Evolutionary conservation across 139 green algal species (phyloP).

Genomic region (Klebsormidium nitens): DNA sequence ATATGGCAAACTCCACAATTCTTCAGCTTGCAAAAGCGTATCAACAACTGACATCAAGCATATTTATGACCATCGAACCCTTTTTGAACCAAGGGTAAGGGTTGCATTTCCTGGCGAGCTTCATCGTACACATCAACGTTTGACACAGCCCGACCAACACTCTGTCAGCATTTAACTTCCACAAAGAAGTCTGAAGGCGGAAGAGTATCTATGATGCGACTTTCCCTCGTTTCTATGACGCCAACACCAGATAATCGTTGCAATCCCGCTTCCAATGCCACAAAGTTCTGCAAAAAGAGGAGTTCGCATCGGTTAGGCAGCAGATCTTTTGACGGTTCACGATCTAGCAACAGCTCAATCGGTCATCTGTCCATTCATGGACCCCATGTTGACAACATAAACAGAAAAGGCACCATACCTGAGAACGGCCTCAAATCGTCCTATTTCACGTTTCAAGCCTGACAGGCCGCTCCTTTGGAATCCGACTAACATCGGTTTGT

Average conservation of each 20-base stretch:
- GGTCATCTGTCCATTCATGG: neutral
- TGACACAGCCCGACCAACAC: too few relatives aligned
- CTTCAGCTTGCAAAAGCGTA: too few relatives aligned
- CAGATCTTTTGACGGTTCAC: neutral
- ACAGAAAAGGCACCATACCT: slow-evolving; percentile 7
- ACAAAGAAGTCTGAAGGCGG: slow-evolving; percentile 10
- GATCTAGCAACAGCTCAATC: neutral
- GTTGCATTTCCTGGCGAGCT: too few relatives aligned
- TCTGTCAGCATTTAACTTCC: too few relatives aligned
- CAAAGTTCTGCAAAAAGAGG: slow-evolving; percentile 13
- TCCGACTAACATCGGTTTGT: too few relatives aligned
- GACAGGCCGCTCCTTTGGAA: too few relatives aligned
- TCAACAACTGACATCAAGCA: too few relatives aligned
- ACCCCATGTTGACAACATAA: neutral
- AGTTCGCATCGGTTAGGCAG: neutral
- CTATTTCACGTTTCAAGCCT: too few relatives aligned
- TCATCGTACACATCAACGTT: too few relatives aligned
- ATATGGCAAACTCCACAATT: too few relatives aligned
- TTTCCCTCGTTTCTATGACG: slow-evolving; percentile 22
- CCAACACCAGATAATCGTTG: slow-evolving; percentile 23
- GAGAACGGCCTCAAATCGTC: neutral
- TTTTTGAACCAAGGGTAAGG: too few relatives aligned
- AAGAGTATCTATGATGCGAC: slow-evolving; percentile 20
- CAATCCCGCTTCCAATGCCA: slow-evolving; percentile 24
- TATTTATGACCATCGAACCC: too few relatives aligned